Percentiles rank a stretch among this genome's conserved stretches.
Conservation (phyloP, 305 asterid genomes). For the Plantago coronopus region DNA sequence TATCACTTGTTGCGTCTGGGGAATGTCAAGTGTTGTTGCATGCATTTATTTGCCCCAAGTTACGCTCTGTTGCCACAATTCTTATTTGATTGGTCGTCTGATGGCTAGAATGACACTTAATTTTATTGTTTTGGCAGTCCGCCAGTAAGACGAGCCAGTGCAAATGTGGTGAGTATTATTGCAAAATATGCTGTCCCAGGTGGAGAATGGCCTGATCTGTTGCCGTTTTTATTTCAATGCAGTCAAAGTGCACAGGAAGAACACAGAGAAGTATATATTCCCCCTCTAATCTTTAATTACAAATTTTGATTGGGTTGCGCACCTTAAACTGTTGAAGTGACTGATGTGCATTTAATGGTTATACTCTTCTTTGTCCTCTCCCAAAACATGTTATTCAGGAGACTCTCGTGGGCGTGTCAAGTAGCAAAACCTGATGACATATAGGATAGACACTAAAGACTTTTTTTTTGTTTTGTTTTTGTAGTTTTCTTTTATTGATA, state of each 20-base stretch:
- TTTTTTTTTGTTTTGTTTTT: too few relatives aligned
- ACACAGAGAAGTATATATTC: conserved; percentile 76
- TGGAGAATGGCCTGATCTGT: conserved; percentile 96
- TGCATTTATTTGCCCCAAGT: background rate
- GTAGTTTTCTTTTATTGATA: too few relatives aligned
- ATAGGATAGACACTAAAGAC: too few relatives aligned
- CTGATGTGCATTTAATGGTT: too few relatives aligned
- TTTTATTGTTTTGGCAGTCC: conserved; percentile 49
- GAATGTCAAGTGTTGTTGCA: too few relatives aligned
- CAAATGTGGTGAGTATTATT: conserved; percentile 90
- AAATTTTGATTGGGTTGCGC: background rate
- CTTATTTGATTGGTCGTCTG: background rate
- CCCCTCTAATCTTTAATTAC: background rate
- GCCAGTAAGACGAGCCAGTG: conserved; percentile 91
- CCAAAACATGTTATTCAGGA: too few relatives aligned
- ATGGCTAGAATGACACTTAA: conserved; percentile 13
- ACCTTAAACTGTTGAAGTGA: too few relatives aligned
- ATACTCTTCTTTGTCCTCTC: too few relatives aligned
- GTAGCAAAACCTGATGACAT: too few relatives aligned
- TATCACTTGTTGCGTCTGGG: too few relatives aligned
- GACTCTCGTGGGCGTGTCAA: too few relatives aligned
- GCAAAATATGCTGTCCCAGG: conserved; percentile 96
- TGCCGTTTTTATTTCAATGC: conserved; percentile 93
- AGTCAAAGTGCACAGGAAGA: conserved; percentile 97
- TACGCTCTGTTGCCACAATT: background rate